A percentile compares a stretch with the other conserved stretches of the same genome.
phyloP scores from a whole-genome alignment of 768 basidiomycete species.

The Gymnopilus dilepis region DNA sequence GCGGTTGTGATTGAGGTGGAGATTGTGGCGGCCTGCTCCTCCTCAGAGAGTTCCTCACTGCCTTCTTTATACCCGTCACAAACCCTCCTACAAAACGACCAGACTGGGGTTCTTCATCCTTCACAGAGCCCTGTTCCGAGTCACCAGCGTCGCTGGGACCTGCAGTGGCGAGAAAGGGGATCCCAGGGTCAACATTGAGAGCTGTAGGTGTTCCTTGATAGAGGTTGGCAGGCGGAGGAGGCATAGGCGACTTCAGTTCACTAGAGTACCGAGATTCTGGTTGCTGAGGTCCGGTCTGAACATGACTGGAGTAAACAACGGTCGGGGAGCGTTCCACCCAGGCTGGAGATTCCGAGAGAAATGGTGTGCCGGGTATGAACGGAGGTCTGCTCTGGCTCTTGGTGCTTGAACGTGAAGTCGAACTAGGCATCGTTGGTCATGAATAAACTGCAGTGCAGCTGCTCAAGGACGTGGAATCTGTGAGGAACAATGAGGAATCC shows the following conservation, averaged over 20 bases:
- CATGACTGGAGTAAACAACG: background rate
- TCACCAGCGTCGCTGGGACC: conserved; percentile 16
- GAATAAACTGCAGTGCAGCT: background rate
- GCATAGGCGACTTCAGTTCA: conserved; percentile 22
- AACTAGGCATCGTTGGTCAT: background rate
- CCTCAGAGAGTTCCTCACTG: conserved; percentile 26
- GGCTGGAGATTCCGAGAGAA: conserved; percentile 10
- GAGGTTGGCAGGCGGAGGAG: conserved; percentile 30
- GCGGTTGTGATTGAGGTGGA: conserved; percentile 1
- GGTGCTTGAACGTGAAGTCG: background rate
- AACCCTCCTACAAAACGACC: conserved; percentile 32
- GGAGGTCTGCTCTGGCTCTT: background rate
- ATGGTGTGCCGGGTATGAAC: conserved; percentile 6
- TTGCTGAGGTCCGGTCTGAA: background rate
- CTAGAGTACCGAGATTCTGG: background rate
- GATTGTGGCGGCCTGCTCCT: conserved; percentile 9
- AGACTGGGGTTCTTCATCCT: conserved; percentile 2
- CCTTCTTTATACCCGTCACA: conserved; percentile 39
- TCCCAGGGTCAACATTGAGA: conserved; percentile 29
- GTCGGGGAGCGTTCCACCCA: background rate
- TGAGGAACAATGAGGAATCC: background rate
- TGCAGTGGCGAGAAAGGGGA: conserved; percentile 28
- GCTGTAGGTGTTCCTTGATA: conserved; percentile 15
- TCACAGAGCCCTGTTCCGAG: conserved; percentile 9
- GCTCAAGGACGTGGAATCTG: background rate